phyloP scores from a whole-genome alignment of 1,139 yeast species.

The Blastobotrys persicus region DNA sequence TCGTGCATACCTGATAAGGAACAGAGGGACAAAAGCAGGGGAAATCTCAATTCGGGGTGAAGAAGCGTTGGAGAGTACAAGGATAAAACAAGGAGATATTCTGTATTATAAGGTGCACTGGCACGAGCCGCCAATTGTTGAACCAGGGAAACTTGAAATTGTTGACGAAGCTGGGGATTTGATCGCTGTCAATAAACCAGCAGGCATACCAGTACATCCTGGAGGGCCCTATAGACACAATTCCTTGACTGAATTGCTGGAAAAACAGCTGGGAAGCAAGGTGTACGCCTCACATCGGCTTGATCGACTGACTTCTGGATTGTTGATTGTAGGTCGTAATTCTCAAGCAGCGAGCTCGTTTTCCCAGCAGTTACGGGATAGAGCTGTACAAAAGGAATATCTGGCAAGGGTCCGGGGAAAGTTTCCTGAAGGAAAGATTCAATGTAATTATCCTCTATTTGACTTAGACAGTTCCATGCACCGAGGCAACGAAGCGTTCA shows the following conservation, averaged over 20 bases:
- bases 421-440: constrained; percentile 49
- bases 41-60: not conserved
- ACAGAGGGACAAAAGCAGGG: constrained; percentile 8
- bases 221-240: constrained; percentile 87
- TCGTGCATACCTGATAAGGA: constrained; percentile 13
- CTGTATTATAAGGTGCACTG: constrained; percentile 81
- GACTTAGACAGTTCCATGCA: constrained; percentile 78
- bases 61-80: not conserved
- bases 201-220: constrained; percentile 89
- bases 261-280: constrained; percentile 20
- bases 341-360: constrained; percentile 73
- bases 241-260: constrained; percentile 45
- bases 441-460: constrained; percentile 62
- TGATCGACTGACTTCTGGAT: constrained; percentile 87
- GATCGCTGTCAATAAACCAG: constrained; percentile 85
- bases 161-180: constrained; percentile 73
- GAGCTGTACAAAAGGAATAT: constrained; percentile 76
- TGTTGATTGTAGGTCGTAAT: constrained; percentile 83
- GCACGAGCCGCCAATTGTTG: constrained; percentile 86
- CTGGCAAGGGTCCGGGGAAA: constrained; percentile 83
- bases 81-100: constrained; percentile 63
- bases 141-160: constrained; percentile 55
- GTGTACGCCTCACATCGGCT: constrained; percentile 49
- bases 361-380: constrained; percentile 65
- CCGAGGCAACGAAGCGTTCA: constrained; percentile 32